Evolutionary conservation across 768 basidiomycete genomes (phyloP).

Genomic region (Lenzites betulinus): DNA sequence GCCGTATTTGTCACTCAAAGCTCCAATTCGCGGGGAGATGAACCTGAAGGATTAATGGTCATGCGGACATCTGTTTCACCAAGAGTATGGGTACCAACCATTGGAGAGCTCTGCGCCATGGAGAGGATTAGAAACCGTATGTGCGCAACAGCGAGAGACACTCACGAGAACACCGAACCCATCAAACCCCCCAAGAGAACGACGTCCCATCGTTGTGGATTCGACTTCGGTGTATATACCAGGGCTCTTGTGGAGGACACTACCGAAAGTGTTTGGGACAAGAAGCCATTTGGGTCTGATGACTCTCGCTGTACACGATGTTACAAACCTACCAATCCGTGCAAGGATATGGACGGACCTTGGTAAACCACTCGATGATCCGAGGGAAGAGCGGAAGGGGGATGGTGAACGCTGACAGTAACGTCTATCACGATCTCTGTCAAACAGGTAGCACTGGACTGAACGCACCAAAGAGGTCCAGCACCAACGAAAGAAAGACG

Average conservation of each 20-base stretch:
- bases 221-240: conserved; percentile 58
- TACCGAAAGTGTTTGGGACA: conserved; percentile 67
- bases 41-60: conserved; percentile 35
- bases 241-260: conserved; percentile 68
- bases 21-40: conserved; percentile 79
- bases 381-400: conserved; percentile 97
- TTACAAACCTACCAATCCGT: background rate
- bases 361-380: conserved; percentile 60
- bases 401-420: conserved; percentile 78
- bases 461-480: conserved; percentile 76
- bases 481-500: conserved; percentile 87
- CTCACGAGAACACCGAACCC: conserved; percentile 92
- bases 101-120: conserved; percentile 65
- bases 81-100: conserved; percentile 33
- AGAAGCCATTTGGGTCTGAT: conserved; percentile 66
- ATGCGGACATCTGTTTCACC: background rate
- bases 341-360: background rate
- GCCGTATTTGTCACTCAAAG: conserved; percentile 88
- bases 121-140: background rate
- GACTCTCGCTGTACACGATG: conserved; percentile 59
- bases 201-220: conserved; percentile 87
- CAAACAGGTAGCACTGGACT: background rate
- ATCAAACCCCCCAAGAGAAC: conserved; percentile 92
- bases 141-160: conserved; percentile 25
- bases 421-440: conserved; percentile 7